Evolutionary conservation across 2,329 filamentous ascomycete genomes (phyloP).

Genomic region (Hypoxylon sp.): DNA sequence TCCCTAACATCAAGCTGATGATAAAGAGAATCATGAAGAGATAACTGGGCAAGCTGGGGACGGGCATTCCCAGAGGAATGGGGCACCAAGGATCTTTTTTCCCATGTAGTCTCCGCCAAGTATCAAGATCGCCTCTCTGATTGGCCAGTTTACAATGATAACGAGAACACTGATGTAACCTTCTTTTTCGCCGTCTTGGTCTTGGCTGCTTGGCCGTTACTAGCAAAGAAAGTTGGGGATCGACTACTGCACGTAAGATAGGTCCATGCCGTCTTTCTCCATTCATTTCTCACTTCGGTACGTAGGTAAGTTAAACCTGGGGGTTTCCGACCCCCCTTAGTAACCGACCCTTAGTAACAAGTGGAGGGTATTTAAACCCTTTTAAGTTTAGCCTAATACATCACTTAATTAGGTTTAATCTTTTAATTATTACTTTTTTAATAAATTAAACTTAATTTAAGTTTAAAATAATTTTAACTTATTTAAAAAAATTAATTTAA

Average conservation of each 20-base stretch:
- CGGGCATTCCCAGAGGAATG: constrained; percentile 24
- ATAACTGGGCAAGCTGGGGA: background rate
- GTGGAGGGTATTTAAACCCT: too few relatives aligned
- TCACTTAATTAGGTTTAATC: too few relatives aligned
- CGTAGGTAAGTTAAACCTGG: too few relatives aligned
- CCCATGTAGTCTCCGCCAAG: constrained; percentile 16
- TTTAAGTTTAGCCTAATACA: too few relatives aligned
- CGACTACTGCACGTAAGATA: constrained; percentile 29
- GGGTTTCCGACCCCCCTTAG: too few relatives aligned
- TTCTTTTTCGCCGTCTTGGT: constrained; percentile 27
- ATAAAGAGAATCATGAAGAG: constrained; percentile 3
- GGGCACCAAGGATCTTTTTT: constrained; percentile 14
- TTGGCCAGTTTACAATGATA: constrained; percentile 38
- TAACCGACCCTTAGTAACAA: too few relatives aligned
- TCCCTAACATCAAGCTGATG: background rate
- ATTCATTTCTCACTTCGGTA: constrained; percentile 17
- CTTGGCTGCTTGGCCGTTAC: too few relatives aligned
- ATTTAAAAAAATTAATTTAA: too few relatives aligned
- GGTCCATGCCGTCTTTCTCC: constrained; percentile 8
- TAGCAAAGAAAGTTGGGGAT: constrained; percentile 32
- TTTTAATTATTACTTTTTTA: too few relatives aligned
- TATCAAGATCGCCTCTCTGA: constrained; percentile 9
- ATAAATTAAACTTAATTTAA: too few relatives aligned
- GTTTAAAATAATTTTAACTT: too few relatives aligned
- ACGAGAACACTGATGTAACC: constrained; percentile 34